Conservation (phyloP, 2,329 filamentous ascomycete genomes). For the Aspergillus phoenicis region DNA sequence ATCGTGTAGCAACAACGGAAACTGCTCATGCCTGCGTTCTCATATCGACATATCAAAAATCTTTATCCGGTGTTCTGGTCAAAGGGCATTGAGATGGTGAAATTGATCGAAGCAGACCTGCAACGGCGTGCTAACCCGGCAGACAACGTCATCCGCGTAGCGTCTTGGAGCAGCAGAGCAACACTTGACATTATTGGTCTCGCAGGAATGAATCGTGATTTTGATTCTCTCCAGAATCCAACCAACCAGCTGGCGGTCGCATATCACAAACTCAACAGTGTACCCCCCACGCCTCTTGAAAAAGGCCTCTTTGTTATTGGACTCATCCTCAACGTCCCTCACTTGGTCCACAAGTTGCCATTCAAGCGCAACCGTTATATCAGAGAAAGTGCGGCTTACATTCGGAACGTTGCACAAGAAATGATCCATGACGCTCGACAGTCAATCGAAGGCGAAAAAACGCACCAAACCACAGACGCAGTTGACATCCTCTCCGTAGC, state of each 20-base stretch:
- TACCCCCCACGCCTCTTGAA: conserved; percentile 17
- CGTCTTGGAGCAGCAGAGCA: conserved; percentile 65
- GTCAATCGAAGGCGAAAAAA: conserved; percentile 41
- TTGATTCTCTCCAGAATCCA: conserved; percentile 65
- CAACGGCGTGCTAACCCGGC: conserved; percentile 37
- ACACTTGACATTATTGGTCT: conserved; percentile 76
- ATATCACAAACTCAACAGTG: conserved; percentile 32
- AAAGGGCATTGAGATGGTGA: conserved; percentile 70
- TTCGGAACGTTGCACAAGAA: conserved; percentile 67
- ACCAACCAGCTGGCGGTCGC: conserved; percentile 57
- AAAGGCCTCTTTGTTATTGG: conserved; percentile 60
- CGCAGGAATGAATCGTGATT: conserved; percentile 72
- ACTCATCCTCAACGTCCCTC: conserved; percentile 62
- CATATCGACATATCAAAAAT: conserved; percentile 82
- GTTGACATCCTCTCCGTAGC: conserved; percentile 81
- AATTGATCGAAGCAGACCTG: conserved; percentile 57
- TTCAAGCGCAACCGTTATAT: conserved; percentile 71
- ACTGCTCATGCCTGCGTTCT: conserved; percentile 78
- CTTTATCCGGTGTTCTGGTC: conserved; percentile 82
- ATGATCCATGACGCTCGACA: conserved; percentile 72
- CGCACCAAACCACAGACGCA: conserved; percentile 38
- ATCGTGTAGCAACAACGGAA: conserved; percentile 62
- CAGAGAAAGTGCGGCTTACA: conserved; percentile 55
- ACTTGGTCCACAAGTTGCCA: conserved; percentile 66
- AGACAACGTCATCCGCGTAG: conserved; percentile 57